Evolutionary conservation across 495 filamentous ascomycete genomes (phyloP), one percentile per base, ranked within the genome.

Genomic region (Parathielavia appendiculata): DNA sequence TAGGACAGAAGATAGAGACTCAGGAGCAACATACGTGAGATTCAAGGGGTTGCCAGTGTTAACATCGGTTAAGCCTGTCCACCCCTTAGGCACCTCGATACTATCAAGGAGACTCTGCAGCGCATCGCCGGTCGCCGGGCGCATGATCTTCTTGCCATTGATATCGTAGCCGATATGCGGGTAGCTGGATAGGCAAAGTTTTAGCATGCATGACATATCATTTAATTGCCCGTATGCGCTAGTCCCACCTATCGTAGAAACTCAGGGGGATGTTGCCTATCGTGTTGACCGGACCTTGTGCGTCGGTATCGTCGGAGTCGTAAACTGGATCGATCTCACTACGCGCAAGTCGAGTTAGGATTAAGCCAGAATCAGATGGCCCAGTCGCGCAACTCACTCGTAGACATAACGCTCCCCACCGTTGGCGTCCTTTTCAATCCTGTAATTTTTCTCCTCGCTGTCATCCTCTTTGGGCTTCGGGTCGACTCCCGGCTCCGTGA

Each of bases 101-200:
- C 88, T 95, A 65, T 97, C 92, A 32, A 98, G 79, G 44, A 98
- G 78, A 7, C 90, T 90, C 81, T 98, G 95, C 34, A 98, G 76
- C 40, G 95, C 93, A 68, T 95, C 87, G 36, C 93, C 93, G 67
- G 90, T 91, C 34, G 93, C 93, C 3, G 93, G 93, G 47, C 93
- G 89, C 84, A 95, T 86, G 56, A 98, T 95, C 72, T 89, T 95
- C 79, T 91, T 96, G 71, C 93, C 93, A 74, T 98, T 95, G 73
- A 98, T 96, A 69, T 97, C 89, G 73, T 98, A 98, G 43, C 93
- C 93, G 70, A 98, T 96, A 71, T 98, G 93, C 54, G 95, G 93
- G 68, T 96, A 71, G 51, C 66, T 69, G 22, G 43, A 39, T 14
- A 41, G 7, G 23, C 1, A 19, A 9, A 44, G 10, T n/a, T 30